Base-by-base conservation (phyloP, 805 yeast genomes). In the Lachancea sp. region DNA sequence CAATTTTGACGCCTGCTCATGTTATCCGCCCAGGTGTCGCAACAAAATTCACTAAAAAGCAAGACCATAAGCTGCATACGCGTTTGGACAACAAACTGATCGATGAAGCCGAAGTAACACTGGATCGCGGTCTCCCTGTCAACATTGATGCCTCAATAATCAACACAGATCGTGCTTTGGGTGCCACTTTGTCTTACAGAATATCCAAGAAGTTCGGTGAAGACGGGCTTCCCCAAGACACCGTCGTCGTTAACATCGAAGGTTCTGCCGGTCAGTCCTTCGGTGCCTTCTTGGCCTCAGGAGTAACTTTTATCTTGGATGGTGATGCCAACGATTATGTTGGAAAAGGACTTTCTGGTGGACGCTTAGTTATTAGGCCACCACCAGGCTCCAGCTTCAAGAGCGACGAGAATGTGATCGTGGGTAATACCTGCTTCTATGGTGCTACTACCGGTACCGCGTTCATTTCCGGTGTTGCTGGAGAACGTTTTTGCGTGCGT, bases 261-360 rank as follows among this genome's bases (percentile, higher is more conserved):
- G 99, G 99, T 53, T 83, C 90, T 46, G 99, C 99, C 25, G 99
- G 99, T 60, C 99, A 91, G 72, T 89, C 97, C 2, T 91, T 93
- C 62, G 99, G 99, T 72, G 99, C 98, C 2, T 91, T 87, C 74
- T 75, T 93, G 58, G 95, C 98, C 40, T 82, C 95, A 5, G 99
- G 99, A 73, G 82, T 91, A 51, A 93, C 98, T 10, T 79, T 91
- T 60, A 95, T 87, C 66, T 74, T 91, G 53, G 95, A 88, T 71
- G 99, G 99, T 73, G 99, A 91, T 68, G 87, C 96, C 55, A 91
- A 91, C 65, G 99, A 91, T 72, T 91, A 93, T 67, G 96, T 93
- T 53, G 99, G 98, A 55, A 91, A 91, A 71, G 97, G 98, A 56
- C 74, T 91, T 48, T 85, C 95, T 50, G 99, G 99, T 59, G 99